These are phyloP conservation scores for Populus hybrid DNA, from an alignment of 441 rosid genomes.

Conservation along the genomic window DNA sequence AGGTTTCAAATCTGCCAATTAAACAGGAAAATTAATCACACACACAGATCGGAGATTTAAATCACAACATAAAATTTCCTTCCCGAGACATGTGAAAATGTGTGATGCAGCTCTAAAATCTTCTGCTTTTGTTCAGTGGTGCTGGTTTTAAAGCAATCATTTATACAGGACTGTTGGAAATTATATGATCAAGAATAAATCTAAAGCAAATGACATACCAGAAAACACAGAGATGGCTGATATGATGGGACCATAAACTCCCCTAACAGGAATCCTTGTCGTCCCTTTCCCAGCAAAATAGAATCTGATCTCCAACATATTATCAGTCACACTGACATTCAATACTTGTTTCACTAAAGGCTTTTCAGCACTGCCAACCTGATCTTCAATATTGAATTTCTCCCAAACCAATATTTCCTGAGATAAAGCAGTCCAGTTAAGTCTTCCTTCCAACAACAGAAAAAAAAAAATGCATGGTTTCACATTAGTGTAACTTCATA, in stretches of 20 bases:
- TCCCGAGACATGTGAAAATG: not conserved
- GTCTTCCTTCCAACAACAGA: not conserved
- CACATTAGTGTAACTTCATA: conserved; percentile 10
- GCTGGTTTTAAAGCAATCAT: not conserved
- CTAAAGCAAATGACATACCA: conserved; percentile 19
- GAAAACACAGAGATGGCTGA: conserved; percentile 32
- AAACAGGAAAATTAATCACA: not conserved
- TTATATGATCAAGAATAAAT: not conserved
- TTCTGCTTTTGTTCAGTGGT: not conserved
- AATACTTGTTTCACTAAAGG: conserved; percentile 13
- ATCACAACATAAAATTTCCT: not conserved
- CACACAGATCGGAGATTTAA: not conserved
- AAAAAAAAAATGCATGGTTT: not conserved
- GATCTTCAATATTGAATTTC: conserved; percentile 31
- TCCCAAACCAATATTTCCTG: conserved; percentile 29
- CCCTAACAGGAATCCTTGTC: conserved; percentile 27
- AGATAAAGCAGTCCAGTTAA: not conserved
- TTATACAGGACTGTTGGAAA: not conserved
- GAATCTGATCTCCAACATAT: conserved; percentile 35
- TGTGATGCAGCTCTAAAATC: no score
- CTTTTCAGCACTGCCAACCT: conserved; percentile 25
- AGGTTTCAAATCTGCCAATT: conserved; percentile 20
- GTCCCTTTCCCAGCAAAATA: conserved; percentile 43
- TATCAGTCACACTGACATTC: conserved; percentile 24
- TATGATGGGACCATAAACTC: conserved; percentile 35